Percentiles rank a stretch among this genome's conserved stretches.
phyloP scores from a whole-genome alignment of 352 stramenopile genomes.

The Phytophthora pluvialis region DNA sequence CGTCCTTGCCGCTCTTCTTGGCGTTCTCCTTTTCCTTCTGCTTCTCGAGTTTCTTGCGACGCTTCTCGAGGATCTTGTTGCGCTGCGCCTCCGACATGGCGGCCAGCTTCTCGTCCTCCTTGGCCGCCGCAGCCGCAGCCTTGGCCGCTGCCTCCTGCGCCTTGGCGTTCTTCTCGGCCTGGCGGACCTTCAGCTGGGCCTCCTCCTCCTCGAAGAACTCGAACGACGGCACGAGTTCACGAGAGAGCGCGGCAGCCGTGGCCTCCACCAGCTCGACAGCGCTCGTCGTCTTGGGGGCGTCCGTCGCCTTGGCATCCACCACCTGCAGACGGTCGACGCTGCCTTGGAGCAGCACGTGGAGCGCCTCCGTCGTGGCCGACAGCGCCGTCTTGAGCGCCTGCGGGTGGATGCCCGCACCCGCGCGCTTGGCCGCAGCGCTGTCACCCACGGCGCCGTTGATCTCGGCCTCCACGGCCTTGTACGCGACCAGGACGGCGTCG shows the following conservation, averaged over 20 bases:
- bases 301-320: conserved; percentile 18
- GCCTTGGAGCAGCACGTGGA: conserved; percentile 64
- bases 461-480: conserved; percentile 79
- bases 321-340: conserved; percentile 59
- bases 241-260: conserved; percentile 41
- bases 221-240: conserved; percentile 60
- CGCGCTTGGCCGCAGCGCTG: conserved; percentile 36
- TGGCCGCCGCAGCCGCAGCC: conserved; percentile 71
- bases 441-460: conserved; percentile 56
- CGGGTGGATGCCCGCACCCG: conserved; percentile 55
- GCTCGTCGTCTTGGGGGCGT: conserved; percentile 29
- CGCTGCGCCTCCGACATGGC: conserved; percentile 80
- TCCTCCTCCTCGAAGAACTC: conserved; percentile 71
- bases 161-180: conserved; percentile 65
- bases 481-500: conserved; percentile 65
- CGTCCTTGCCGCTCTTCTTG: conserved; percentile 75
- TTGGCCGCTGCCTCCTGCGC: conserved; percentile 74
- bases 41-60: conserved; percentile 86
- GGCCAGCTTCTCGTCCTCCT: conserved; percentile 86
- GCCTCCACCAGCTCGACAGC: conserved; percentile 64
- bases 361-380: conserved; percentile 54
- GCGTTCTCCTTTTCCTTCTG: conserved; percentile 78
- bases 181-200: conserved; percentile 54
- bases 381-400: conserved; percentile 72
- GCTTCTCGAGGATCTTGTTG: conserved; percentile 80